Percentiles rank a stretch among this genome's conserved stretches.
These are phyloP conservation scores for Urtica urens DNA, from an alignment of 306 rosid genomes.

Conservation along the genomic window DNA sequence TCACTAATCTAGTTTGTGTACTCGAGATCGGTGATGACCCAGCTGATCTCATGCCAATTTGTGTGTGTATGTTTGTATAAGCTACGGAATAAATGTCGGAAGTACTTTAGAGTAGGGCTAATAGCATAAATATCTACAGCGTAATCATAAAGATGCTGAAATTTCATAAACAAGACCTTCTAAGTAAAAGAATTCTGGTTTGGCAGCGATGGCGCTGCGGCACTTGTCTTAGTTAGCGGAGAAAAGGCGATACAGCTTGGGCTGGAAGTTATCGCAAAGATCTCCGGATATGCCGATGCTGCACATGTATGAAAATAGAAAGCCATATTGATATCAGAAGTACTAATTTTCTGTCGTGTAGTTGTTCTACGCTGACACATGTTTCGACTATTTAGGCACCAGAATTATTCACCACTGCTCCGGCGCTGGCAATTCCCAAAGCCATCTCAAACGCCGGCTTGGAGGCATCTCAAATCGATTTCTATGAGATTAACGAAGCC, in stretches of 20 bases:
- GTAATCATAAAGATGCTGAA: no score
- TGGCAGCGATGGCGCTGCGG: conserved; percentile 96
- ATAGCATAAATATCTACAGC: no score
- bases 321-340: conserved; percentile 10
- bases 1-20: neutral
- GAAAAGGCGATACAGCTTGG: conserved; percentile 79
- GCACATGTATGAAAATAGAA: conserved; percentile 84
- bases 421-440: conserved; percentile 93
- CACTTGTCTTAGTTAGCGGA: conserved; percentile 91
- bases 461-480: conserved; percentile 66
- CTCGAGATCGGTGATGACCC: no score
- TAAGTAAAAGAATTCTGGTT: conserved; percentile 11
- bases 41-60: no score
- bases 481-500: conserved; percentile 94
- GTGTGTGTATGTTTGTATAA: no score
- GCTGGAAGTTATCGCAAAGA: conserved; percentile 80
- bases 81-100: no score
- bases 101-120: no score
- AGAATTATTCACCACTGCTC: conserved; percentile 93
- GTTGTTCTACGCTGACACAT: conserved; percentile 14
- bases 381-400: conserved; percentile 57
- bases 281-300: conserved; percentile 89
- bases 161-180: no score
- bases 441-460: conserved; percentile 79
- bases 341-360: neutral